Evolutionary conservation across 768 basidiomycete species (phyloP).

Genomic region (Calocera viscosa): DNA sequence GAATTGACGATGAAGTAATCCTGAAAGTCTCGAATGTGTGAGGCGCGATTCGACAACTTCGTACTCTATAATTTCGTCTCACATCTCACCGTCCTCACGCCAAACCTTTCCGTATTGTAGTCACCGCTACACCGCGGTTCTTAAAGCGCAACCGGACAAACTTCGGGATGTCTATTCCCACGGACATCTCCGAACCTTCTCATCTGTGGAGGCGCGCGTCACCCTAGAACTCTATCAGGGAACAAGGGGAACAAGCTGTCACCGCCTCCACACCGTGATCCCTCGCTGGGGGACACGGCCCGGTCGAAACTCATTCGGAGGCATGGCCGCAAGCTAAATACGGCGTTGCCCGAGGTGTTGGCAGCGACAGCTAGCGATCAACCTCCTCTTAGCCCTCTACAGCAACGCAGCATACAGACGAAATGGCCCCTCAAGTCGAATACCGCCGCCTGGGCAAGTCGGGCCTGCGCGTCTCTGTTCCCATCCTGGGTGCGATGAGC

Average conservation of each 20-base stretch:
- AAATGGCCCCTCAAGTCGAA: constrained; percentile 7
- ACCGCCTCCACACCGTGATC: background rate
- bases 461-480: constrained; percentile 9
- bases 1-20: background rate
- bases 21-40: background rate
- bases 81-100: too few species aligned
- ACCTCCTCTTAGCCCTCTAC: background rate
- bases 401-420: background rate
- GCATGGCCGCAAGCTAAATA: background rate
- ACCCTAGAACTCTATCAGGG: background rate
- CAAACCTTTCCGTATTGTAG: too few species aligned
- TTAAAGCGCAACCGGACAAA: background rate
- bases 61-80: too few species aligned
- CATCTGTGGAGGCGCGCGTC: background rate
- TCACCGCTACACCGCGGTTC: background rate
- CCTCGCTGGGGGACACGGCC: background rate
- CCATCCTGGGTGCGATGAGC: constrained; percentile 18
- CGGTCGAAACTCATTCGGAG: background rate
- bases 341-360: background rate
- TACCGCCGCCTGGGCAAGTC: constrained; percentile 11
- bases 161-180: background rate
- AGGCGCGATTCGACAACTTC: too few species aligned
- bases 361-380: background rate
- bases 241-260: background rate
- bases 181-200: background rate